Percentiles rank a stretch among this genome's conserved stretches.
phyloP scores from a whole-genome alignment of 441 rosid species.

The Mallotus japonicus region DNA sequence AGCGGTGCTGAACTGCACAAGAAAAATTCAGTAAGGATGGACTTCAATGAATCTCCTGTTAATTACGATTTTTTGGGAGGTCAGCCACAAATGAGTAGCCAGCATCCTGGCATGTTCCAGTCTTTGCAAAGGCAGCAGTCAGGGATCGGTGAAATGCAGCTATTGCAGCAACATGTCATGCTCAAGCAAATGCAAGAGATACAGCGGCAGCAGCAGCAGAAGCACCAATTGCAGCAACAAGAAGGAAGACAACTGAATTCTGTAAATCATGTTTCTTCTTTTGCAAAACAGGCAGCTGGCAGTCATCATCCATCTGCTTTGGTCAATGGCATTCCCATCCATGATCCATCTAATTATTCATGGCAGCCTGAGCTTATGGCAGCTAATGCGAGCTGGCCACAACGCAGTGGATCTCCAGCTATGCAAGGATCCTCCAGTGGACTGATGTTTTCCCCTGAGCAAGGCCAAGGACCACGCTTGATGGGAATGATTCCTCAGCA shows the following conservation, averaged over 20 bases:
- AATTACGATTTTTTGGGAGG: slow-evolving; percentile 69
- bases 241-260: slow-evolving; percentile 51
- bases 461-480: slow-evolving; percentile 44
- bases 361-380: slow-evolving; percentile 60
- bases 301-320: slow-evolving; percentile 42
- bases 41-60: slow-evolving; percentile 63
- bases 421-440: slow-evolving; percentile 60
- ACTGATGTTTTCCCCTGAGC: slow-evolving; percentile 53
- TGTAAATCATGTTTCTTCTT: slow-evolving; percentile 43
- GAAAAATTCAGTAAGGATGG: slow-evolving; percentile 46
- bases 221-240: slow-evolving; percentile 53
- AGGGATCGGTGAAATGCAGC: slow-evolving; percentile 66
- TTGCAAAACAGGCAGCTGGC: slow-evolving; percentile 43
- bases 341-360: slow-evolving; percentile 52
- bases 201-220: slow-evolving; percentile 65
- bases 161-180: slow-evolving; percentile 65
- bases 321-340: slow-evolving; percentile 64
- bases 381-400: slow-evolving; percentile 61
- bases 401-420: slow-evolving; percentile 44
- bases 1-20: slow-evolving; percentile 51
- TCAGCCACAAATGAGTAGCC: slow-evolving; percentile 58
- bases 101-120: slow-evolving; percentile 60
- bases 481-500: slow-evolving; percentile 58
- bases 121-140: slow-evolving; percentile 64
- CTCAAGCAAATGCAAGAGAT: slow-evolving; percentile 65